Conservation (phyloP, 257 asterid genomes). For the Echites panduratus region DNA sequence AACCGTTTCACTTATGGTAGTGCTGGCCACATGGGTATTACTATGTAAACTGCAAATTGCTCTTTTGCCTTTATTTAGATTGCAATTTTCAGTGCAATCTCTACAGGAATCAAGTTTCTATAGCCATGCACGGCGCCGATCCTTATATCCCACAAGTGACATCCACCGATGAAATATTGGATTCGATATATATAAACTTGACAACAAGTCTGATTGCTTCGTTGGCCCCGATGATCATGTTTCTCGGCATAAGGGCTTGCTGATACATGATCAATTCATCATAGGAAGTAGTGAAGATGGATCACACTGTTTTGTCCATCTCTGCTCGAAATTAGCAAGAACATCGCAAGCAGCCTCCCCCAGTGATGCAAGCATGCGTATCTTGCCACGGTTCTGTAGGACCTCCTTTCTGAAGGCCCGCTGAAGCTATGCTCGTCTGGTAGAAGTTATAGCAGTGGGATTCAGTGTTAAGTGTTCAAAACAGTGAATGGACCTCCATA, state of each 20-base stretch:
- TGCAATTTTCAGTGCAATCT: slow-evolving; percentile 66
- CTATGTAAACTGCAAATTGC: slow-evolving; percentile 54
- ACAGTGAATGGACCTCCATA: slow-evolving; percentile 71
- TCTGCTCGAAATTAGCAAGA: slow-evolving; percentile 70
- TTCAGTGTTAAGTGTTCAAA: slow-evolving; percentile 63
- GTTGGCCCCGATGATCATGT: slow-evolving; percentile 50
- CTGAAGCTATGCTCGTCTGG: slow-evolving; percentile 75
- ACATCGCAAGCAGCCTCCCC: slow-evolving; percentile 70
- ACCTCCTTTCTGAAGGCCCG: slow-evolving; percentile 80
- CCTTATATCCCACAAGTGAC: slow-evolving; percentile 81
- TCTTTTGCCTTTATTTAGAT: slow-evolving; percentile 58
- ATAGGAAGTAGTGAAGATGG: slow-evolving; percentile 49
- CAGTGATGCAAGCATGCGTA: slow-evolving; percentile 65
- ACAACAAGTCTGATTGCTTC: slow-evolving; percentile 83
- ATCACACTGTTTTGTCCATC: slow-evolving; percentile 82
- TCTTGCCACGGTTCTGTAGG: slow-evolving; percentile 98
- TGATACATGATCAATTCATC: slow-evolving; percentile 65
- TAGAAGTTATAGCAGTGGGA: slow-evolving; percentile 74
- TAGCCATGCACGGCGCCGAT: slow-evolving; percentile 75
- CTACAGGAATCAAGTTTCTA: slow-evolving; percentile 70
- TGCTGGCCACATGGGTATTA: slow-evolving; percentile 96
- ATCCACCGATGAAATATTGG: slow-evolving; percentile 87
- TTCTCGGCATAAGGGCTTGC: slow-evolving; percentile 49
- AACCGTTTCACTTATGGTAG: slow-evolving; percentile 68
- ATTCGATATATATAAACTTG: slow-evolving; percentile 70